Evolutionary conservation across 805 yeast genomes (phyloP).

Genomic region (Tetrapisispora namnaoensis): DNA sequence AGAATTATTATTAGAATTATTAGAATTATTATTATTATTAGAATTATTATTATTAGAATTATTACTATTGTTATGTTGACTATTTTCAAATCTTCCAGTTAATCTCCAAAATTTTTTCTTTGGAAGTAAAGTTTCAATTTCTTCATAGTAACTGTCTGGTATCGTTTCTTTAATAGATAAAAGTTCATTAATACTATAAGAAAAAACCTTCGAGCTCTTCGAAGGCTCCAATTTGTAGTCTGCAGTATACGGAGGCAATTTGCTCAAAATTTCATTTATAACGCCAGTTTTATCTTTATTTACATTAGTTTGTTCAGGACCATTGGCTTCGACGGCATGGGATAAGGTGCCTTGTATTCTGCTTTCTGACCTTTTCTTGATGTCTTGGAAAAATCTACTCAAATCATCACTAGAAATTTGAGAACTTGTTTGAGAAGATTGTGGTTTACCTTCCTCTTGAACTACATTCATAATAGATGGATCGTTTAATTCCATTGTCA

Average conservation of each 20-base stretch:
- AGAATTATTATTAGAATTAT: conserved; percentile 5
- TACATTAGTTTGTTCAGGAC: background rate
- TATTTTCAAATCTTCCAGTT: conserved; percentile 21
- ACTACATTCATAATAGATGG: conserved; percentile 14
- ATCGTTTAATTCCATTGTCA: conserved; percentile 15
- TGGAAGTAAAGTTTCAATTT: conserved; percentile 34
- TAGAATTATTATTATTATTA: conserved; percentile 3
- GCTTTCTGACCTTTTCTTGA: conserved; percentile 1
- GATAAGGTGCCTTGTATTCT: background rate
- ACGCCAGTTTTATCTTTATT: background rate
- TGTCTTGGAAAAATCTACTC: conserved; percentile 2
- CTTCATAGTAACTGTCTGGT: conserved; percentile 26
- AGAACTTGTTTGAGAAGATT: background rate
- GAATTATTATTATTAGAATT: conserved; percentile 4
- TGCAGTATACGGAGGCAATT: conserved; percentile 6
- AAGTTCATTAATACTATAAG: conserved; percentile 25
- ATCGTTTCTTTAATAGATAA: conserved; percentile 12
- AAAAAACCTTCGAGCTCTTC: conserved; percentile 8
- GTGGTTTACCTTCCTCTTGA: background rate
- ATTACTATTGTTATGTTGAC: background rate
- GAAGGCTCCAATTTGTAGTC: conserved; percentile 16
- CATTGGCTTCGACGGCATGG: background rate
- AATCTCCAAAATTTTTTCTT: conserved; percentile 42
- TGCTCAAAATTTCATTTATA: background rate
- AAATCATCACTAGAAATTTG: conserved; percentile 1